These are phyloP conservation scores for Tulasnella sp. DNA, from an alignment of 768 basidiomycete genomes.

Conservation along the genomic window DNA sequence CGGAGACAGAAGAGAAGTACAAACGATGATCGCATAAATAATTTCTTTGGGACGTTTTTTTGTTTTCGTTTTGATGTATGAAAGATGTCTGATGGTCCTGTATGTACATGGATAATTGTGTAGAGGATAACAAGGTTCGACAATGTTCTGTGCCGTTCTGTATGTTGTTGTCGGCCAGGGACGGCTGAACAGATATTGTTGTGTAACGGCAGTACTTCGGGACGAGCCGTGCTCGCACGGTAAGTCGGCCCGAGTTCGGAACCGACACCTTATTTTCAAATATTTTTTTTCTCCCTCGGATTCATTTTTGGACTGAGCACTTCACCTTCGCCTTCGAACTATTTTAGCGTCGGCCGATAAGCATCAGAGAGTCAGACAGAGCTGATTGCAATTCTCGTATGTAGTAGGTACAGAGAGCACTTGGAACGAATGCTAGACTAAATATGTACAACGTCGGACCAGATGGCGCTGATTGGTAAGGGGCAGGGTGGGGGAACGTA, in stretches of 20 bases:
- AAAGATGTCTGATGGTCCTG: neutral
- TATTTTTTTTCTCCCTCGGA: neutral
- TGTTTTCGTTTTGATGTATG: neutral
- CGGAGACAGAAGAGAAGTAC: slow-evolving; percentile 90
- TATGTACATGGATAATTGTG: neutral
- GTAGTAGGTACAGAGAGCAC: neutral
- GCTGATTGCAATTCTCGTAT: neutral
- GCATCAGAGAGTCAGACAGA: neutral
- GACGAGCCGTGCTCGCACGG: neutral
- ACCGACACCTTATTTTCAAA: neutral
- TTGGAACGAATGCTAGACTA: neutral
- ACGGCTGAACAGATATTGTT: neutral
- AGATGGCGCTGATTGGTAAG: neutral
- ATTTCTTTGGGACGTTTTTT: neutral
- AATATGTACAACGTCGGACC: neutral
- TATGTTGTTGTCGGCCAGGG: neutral
- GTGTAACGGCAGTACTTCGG: neutral
- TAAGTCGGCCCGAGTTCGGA: neutral
- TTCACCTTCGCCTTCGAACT: neutral
- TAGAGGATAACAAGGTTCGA: neutral
- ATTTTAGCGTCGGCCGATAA: neutral
- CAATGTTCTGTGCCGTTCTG: neutral
- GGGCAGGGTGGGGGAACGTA: no score
- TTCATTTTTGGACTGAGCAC: neutral
- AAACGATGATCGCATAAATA: slow-evolving; percentile 42